Evolutionary conservation across 805 yeast species (phyloP), one percentile per base, ranked within the genome.

Genomic region (Kodamaea restingae): DNA sequence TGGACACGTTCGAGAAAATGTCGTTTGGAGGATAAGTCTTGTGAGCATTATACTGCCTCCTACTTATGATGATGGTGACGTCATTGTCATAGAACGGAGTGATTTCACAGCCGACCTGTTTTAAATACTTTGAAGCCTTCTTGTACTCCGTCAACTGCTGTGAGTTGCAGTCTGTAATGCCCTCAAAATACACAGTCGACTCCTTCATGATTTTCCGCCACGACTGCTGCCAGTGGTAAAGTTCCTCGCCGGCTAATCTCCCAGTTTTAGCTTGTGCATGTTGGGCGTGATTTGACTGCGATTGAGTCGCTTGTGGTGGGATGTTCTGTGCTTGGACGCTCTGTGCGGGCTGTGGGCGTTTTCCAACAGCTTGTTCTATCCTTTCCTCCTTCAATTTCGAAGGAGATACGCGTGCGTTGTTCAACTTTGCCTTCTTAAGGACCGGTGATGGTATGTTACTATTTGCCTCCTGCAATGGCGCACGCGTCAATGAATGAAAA

Each of bases 1-100:
- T 69, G 22, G 63, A 58, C 4, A 90, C 95, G 45, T 78, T 73
- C 38, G 75, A 68, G 48, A 88, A 74, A 7, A 87, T 78, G 56
- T 90, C 95, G 42, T 47, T 75, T 60, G 50, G 60, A 45, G 66
- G 56, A 54, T 80, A 76, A 9, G 56, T 68, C 29, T 50, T 54
- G 44, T 46, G 51, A 42, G 71, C 46, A 50, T 69, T 58, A 56
- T 66, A 64, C 35, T 70, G 55, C 43, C 95, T 70, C 47, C 80
- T 71, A 10, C 93, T 79, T 15, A 91, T 76, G 18, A 91, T 88
- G 38, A 88, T 86, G 9, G 96, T 86, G 14, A 68, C 74, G 29
- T 62, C 46, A 73, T 85, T 71, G 45, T 74, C 80, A 48, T 72
- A 76, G 31, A 67, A 60, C 1, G 71, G 65, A 9, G 68, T 51